Percentiles rank a stretch among this genome's conserved stretches.
phyloP scores from a whole-genome alignment of 192 early-diverging fungal genomes.

The Backusella sp. region DNA sequence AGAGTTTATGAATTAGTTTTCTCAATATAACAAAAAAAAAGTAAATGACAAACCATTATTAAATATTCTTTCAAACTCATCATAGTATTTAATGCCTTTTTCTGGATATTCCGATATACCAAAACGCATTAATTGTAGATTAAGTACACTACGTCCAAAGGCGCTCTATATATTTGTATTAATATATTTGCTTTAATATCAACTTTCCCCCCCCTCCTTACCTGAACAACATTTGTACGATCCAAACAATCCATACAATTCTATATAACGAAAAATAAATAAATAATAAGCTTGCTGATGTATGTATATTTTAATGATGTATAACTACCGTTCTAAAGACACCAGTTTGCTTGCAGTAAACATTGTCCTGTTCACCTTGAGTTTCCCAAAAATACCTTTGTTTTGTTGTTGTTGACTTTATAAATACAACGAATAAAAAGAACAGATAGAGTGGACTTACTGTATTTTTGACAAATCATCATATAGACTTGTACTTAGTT shows the following conservation, averaged over 20 bases:
- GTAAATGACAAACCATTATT: slow-evolving; percentile 37
- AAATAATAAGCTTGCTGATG: background rate
- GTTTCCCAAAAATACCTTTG: slow-evolving; percentile 24
- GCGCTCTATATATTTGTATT: slow-evolving; percentile 42
- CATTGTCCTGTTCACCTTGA: slow-evolving; percentile 12
- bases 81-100: slow-evolving; percentile 59
- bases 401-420: background rate
- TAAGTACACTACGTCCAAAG: slow-evolving; percentile 61
- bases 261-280: slow-evolving; percentile 5
- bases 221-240: slow-evolving; percentile 88
- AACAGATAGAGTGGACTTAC: slow-evolving; percentile 34
- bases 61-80: slow-evolving; percentile 63
- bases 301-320: background rate
- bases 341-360: slow-evolving; percentile 37
- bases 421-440: background rate
- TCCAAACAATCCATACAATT: slow-evolving; percentile 99
- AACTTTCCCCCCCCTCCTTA: slow-evolving; percentile 1
- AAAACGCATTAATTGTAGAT: slow-evolving; percentile 64
- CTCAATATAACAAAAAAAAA: slow-evolving; percentile 8
- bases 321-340: slow-evolving; percentile 45
- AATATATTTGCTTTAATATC: background rate
- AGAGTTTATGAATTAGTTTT: background rate
- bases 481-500: slow-evolving; percentile 67
- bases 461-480: slow-evolving; percentile 63
- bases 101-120: slow-evolving; percentile 67